phyloP scores from a whole-genome alignment of 106 monocot species.

The Hemerocallis citrina region DNA sequence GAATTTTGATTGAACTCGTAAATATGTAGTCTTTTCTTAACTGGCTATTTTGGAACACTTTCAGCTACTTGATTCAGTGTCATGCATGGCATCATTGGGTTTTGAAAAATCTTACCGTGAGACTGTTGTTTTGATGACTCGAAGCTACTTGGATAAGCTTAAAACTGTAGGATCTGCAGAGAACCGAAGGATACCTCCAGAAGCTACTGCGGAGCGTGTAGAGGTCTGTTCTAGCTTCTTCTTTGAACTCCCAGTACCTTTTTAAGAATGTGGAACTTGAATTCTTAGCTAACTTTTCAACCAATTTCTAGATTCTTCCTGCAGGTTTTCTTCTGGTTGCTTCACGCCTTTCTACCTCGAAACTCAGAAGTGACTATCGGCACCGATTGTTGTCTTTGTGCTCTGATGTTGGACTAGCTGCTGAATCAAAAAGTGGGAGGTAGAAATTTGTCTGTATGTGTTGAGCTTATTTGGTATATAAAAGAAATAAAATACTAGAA shows the following conservation, averaged over 20 bases:
- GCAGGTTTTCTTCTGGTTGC: conserved; percentile 89
- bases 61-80: conserved; percentile 94
- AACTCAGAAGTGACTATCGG: conserved; percentile 78
- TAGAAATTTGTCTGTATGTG: too few species aligned
- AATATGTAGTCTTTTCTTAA: background rate
- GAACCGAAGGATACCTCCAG: conserved; percentile 44
- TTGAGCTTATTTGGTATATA: too few species aligned
- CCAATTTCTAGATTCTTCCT: conserved; percentile 80
- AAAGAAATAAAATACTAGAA: too few species aligned
- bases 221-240: conserved; percentile 49
- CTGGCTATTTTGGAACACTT: conserved; percentile 15
- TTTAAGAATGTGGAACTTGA: too few species aligned
- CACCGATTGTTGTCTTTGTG: conserved; percentile 87
- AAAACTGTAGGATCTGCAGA: conserved; percentile 65
- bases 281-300: conserved; percentile 22
- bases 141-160: conserved; percentile 93
- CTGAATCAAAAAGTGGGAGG: conserved; percentile 93
- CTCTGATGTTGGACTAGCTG: conserved; percentile 97
- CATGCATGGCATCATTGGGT: conserved; percentile 85
- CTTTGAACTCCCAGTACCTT: background rate
- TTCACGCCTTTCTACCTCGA: conserved; percentile 62
- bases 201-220: conserved; percentile 76
- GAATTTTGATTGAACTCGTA: background rate
- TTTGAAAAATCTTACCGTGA: conserved; percentile 99
- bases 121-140: conserved; percentile 93